Evolutionary conservation across 768 basidiomycete species (phyloP).

Genomic region (Panellus pusillus): DNA sequence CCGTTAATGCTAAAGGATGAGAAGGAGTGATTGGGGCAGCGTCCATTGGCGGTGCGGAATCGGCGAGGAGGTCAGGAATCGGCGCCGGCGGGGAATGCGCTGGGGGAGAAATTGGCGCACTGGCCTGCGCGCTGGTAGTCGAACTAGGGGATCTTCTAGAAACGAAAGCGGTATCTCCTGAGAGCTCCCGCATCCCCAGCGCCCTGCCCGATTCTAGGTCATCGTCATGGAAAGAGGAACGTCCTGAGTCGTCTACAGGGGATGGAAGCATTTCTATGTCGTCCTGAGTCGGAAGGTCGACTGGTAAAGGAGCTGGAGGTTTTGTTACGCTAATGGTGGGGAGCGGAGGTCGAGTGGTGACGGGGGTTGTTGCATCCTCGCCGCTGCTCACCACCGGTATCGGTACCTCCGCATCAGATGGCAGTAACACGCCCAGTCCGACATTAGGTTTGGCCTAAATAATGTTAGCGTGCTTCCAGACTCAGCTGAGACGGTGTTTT

Average conservation of each 20-base stretch:
- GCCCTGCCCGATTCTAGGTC: conserved; percentile 53
- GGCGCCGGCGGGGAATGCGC: conserved; percentile 26
- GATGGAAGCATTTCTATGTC: conserved; percentile 53
- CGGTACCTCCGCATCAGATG: conserved; percentile 46
- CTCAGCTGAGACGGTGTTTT: conserved; percentile 24
- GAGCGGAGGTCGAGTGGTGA: conserved; percentile 31
- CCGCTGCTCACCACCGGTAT: conserved; percentile 59
- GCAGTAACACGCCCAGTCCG: conserved; percentile 39
- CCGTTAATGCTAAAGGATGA: conserved; percentile 12
- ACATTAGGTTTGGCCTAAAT: conserved; percentile 43
- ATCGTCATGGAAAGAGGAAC: conserved; percentile 46
- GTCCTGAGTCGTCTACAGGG: conserved; percentile 42
- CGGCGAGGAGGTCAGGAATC: conserved; percentile 53
- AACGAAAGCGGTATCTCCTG: conserved; percentile 23
- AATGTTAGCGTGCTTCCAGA: background rate
- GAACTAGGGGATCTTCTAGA: conserved; percentile 20
- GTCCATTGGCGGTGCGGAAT: conserved; percentile 38
- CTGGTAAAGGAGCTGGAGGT: conserved; percentile 68
- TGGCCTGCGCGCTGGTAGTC: conserved; percentile 4
- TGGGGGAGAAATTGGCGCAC: conserved; percentile 14
- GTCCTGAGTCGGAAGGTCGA: conserved; percentile 63
- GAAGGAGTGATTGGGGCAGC: conserved; percentile 38
- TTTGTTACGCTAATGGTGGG: conserved; percentile 67
- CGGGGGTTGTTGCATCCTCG: conserved; percentile 36
- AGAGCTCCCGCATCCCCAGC: conserved; percentile 38